These are phyloP conservation scores for Quillaja saponaria DNA, from an alignment of 306 rosid genomes.

Conservation along the genomic window DNA sequence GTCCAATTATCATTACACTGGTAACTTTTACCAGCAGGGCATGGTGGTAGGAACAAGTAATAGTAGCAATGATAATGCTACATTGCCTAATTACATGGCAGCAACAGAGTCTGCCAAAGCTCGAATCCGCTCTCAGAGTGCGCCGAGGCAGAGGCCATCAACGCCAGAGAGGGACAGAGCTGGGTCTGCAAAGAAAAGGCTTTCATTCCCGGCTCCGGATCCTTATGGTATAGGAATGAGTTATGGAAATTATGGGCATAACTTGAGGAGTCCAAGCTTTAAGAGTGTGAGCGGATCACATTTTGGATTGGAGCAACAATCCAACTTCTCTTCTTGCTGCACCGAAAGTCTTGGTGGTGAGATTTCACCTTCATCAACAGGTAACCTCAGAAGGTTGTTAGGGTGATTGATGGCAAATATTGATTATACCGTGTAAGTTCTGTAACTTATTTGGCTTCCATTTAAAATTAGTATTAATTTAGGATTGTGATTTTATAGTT, in stretches of 20 bases:
- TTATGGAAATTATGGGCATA: conserved; percentile 64
- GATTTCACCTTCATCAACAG: conserved; percentile 86
- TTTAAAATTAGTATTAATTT: conserved; percentile 29
- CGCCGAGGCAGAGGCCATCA: conserved; percentile 84
- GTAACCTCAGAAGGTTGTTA: conserved; percentile 84
- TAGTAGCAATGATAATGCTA: conserved; percentile 16
- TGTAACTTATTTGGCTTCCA: conserved; percentile 16
- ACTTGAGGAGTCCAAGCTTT: conserved; percentile 87
- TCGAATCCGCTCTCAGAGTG: conserved; percentile 83
- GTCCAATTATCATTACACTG: conserved; percentile 70
- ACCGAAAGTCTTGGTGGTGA: conserved; percentile 87
- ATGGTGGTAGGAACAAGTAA: conserved; percentile 45
- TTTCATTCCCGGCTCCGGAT: conserved; percentile 84
- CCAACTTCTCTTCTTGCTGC: conserved; percentile 92
- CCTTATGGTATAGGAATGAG: conserved; percentile 50
- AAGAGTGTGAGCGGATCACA: conserved; percentile 68
- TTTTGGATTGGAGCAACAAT: conserved; percentile 73
- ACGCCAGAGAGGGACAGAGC: conserved; percentile 86
- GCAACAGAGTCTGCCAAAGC: conserved; percentile 98
- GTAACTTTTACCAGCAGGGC: conserved; percentile 51
- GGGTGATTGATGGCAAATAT: conserved; percentile 53
- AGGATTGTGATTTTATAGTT: conserved; percentile 37
- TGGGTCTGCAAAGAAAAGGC: conserved; percentile 87
- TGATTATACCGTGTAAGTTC: conserved; percentile 15
- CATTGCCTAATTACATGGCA: conserved; percentile 94